Conservation (phyloP, 371 early-diverging fungal species). For the Rhizomucor pusillus region DNA sequence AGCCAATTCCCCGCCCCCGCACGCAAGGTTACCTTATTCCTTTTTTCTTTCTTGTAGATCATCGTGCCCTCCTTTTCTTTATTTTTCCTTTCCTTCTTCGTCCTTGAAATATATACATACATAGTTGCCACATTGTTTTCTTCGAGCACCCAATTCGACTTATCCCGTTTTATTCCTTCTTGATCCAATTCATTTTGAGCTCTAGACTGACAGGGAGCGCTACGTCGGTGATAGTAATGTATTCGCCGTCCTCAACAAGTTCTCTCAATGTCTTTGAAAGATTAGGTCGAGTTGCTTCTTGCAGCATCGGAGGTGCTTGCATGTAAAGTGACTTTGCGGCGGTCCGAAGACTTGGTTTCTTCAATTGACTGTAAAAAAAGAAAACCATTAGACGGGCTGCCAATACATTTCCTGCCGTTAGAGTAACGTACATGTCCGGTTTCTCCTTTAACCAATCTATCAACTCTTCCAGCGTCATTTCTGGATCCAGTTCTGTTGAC, state of each 20-base stretch:
- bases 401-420: not conserved
- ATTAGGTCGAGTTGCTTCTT: conserved; percentile 72
- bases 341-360: conserved; percentile 71
- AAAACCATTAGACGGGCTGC: not conserved
- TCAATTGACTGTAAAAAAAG: conserved; percentile 60
- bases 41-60: too few species aligned
- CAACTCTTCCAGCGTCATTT: conserved; percentile 62
- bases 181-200: conserved; percentile 28
- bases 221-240: conserved; percentile 74
- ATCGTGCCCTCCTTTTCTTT: too few species aligned
- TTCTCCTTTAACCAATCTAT: conserved; percentile 74
- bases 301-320: conserved; percentile 74
- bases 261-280: conserved; percentile 60
- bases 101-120: not conserved
- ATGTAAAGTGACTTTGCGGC: conserved; percentile 68
- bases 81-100: not conserved
- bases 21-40: too few species aligned
- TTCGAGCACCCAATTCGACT: not conserved
- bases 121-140: not conserved
- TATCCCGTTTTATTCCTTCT: not conserved
- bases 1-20: too few species aligned
- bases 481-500: conserved; percentile 38
- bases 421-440: conserved; percentile 60
- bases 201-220: conserved; percentile 66
- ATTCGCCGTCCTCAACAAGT: conserved; percentile 63